phyloP scores from a whole-genome alignment of 805 yeast species.

The Zygosaccharomyces pseudorouxii region DNA sequence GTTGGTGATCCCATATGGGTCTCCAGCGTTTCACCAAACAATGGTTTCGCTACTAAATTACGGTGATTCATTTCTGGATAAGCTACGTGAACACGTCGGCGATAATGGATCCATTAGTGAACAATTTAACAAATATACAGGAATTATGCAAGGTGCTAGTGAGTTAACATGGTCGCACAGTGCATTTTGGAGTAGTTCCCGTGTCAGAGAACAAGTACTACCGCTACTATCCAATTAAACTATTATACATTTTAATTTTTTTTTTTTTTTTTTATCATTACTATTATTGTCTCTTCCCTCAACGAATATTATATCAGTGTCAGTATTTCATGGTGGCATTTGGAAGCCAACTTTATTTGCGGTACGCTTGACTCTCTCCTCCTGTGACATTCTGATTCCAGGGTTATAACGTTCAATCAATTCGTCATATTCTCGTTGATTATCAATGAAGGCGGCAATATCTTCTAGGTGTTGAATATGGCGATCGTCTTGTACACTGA shows the following conservation, averaged over 20 bases:
- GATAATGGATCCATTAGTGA: conserved; percentile 73
- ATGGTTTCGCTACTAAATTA: conserved; percentile 45
- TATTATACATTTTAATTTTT: neutral
- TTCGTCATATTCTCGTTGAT: conserved; percentile 74
- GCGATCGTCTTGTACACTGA: conserved; percentile 4
- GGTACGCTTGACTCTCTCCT: conserved; percentile 70
- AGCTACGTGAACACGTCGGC: conserved; percentile 56
- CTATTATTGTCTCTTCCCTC: conserved; percentile 19
- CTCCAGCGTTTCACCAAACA: conserved; percentile 44
- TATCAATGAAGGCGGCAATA: conserved; percentile 54
- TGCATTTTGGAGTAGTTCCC: conserved; percentile 63
- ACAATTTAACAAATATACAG: conserved; percentile 76
- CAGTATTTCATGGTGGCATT: conserved; percentile 39
- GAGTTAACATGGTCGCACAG: conserved; percentile 90
- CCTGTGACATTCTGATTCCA: conserved; percentile 64
- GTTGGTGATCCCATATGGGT: conserved; percentile 29
- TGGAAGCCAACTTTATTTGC: conserved; percentile 88
- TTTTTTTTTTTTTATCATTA: neutral
- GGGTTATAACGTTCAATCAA: conserved; percentile 84
- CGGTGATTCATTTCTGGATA: conserved; percentile 63
- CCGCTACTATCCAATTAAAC: conserved; percentile 2
- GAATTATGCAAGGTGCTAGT: conserved; percentile 83
- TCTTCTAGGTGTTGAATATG: conserved; percentile 46
- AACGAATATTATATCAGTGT: neutral
- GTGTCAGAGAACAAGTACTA: conserved; percentile 47